Conservation (phyloP, 148 eudicot species). For the Heliamphora exappendiculata region DNA sequence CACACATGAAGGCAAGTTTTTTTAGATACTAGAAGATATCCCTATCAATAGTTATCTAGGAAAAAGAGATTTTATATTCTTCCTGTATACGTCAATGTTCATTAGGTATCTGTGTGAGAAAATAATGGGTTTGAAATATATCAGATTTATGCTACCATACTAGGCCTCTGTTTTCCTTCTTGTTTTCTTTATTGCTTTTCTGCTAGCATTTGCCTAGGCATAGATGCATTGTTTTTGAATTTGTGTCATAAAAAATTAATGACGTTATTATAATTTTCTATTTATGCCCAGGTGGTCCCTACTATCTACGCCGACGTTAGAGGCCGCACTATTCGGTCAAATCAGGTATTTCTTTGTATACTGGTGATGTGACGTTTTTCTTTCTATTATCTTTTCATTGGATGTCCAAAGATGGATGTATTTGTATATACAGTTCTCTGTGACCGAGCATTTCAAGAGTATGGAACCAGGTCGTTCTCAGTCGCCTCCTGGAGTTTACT, state of each 20-base stretch:
- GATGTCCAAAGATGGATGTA: not conserved
- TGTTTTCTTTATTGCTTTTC: not conserved
- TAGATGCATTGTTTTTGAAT: not conserved
- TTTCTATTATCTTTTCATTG: not conserved
- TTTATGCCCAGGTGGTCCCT: slow-evolving; percentile 67
- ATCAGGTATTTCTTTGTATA: slow-evolving; percentile 51
- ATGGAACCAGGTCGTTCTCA: slow-evolving; percentile 48
- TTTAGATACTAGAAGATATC: too few relatives aligned
- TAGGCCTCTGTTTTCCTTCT: not conserved
- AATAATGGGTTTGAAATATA: not conserved
- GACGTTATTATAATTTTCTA: not conserved
- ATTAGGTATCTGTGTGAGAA: not conserved
- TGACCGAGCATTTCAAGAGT: slow-evolving; percentile 69
- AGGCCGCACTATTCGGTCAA: slow-evolving; percentile 53
- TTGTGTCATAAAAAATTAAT: not conserved
- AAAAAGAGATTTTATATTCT: not conserved
- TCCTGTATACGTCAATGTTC: not conserved
- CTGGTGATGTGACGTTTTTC: slow-evolving; percentile 10
- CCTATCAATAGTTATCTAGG: too few relatives aligned
- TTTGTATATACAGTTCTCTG: slow-evolving; percentile 59
- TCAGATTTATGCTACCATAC: not conserved
- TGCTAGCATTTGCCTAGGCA: not conserved
- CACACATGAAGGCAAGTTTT: too few relatives aligned
- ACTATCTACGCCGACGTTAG: slow-evolving; percentile 58
- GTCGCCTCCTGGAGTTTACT: slow-evolving; percentile 74